Evolutionary conservation across 2,329 filamentous ascomycete species (phyloP).

Genomic region (Paecilomyces fulvus): DNA sequence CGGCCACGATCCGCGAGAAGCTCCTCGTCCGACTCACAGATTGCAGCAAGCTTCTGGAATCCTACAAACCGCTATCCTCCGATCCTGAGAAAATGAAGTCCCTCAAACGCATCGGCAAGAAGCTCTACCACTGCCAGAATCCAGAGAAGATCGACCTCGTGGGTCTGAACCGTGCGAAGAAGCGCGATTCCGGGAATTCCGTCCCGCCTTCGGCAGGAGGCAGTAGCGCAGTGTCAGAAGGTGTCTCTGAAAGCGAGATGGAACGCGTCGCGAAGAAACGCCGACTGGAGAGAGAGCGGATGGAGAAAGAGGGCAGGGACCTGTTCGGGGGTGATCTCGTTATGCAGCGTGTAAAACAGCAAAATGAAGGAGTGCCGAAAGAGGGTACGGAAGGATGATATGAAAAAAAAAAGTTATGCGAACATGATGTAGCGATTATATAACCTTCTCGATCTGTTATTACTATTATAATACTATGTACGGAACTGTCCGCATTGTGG

Average conservation of each 20-base stretch:
- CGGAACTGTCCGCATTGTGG: too few relatives aligned
- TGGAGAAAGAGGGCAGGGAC: slow-evolving; percentile 15
- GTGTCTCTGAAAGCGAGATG: slow-evolving; percentile 26
- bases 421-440: background rate
- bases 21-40: slow-evolving; percentile 27
- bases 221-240: slow-evolving; percentile 4
- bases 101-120: slow-evolving; percentile 40
- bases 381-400: background rate
- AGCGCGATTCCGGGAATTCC: slow-evolving; percentile 26
- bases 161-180: slow-evolving; percentile 28
- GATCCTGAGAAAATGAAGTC: slow-evolving; percentile 35
- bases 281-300: slow-evolving; percentile 24
- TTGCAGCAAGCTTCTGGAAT: slow-evolving; percentile 32
- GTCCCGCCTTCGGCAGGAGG: slow-evolving; percentile 17
- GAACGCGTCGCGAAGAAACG: slow-evolving; percentile 33
- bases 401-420: background rate
- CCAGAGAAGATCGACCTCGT: slow-evolving; percentile 38
- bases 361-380: background rate
- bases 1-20: slow-evolving; percentile 28
- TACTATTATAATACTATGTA: background rate
- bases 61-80: slow-evolving; percentile 29
- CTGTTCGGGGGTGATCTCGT: slow-evolving; percentile 32
- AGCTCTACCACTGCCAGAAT: slow-evolving; percentile 41
- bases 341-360: slow-evolving; percentile 13
- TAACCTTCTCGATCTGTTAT: background rate